phyloP scores from a whole-genome alignment of 495 filamentous ascomycete species.

The Immersiella caudata region DNA sequence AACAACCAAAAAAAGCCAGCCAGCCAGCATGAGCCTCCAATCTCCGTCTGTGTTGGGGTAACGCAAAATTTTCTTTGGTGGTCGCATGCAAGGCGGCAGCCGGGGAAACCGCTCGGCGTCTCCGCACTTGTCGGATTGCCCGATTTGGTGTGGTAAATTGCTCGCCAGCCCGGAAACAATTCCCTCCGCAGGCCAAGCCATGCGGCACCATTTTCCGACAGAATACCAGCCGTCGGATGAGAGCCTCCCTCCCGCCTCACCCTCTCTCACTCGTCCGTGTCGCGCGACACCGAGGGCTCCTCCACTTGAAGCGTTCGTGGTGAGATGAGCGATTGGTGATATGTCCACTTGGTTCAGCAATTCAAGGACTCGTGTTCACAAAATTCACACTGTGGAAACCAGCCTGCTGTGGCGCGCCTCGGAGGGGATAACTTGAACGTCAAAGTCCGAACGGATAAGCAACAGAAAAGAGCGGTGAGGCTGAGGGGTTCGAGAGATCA shows the following conservation, averaged over 20 bases:
- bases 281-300: neutral
- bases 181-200: neutral
- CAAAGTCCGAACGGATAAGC: neutral
- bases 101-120: neutral
- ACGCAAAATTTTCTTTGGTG: neutral
- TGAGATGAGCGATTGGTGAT: neutral
- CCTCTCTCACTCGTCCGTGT: neutral
- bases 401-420: neutral
- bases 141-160: neutral
- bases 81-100: neutral
- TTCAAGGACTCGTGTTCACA: neutral
- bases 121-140: neutral
- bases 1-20: neutral
- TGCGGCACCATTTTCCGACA: neutral
- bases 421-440: neutral
- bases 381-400: neutral
- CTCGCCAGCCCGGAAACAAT: neutral
- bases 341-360: neutral
- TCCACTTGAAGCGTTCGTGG: neutral
- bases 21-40: neutral
- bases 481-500: neutral
- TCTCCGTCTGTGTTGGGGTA: neutral
- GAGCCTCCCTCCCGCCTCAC: neutral
- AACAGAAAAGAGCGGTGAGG: neutral
- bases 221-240: slow-evolving; percentile 1